Evolutionary conservation across 768 basidiomycete genomes (phyloP), one percentile per base, ranked within the genome.

Genomic region (Termitomyces titanicus): DNA sequence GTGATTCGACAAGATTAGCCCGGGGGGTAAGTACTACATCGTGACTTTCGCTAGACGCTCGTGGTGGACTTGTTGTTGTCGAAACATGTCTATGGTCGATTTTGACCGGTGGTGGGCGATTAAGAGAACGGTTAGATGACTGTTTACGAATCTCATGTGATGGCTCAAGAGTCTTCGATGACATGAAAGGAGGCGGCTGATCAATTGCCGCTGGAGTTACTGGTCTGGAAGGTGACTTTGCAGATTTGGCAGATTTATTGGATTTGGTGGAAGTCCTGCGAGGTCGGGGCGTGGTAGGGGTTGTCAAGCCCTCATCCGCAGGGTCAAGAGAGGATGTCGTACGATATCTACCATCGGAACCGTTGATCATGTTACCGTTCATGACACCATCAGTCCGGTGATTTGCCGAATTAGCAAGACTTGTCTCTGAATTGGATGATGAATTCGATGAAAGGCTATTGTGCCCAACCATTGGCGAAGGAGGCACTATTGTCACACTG

Each of bases 401-500:
- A 47, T 53, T 44, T 50, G 49, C 47, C 58, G 51, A 22, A 50
- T 48, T 17, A 42, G 56, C 44, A 34, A 64, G 60, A 54, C 64
- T 63, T 13, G 61, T 27, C 42, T 68, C 56, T 39, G 68, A 64
- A 47, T 66, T 66, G 29, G 68, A 59, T 25, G 64, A 55, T 22
- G 63, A 61, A 42, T 72, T 61, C 29, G 64, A 55, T 22, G 63
- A 61, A 42, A 73, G 61, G 20, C 69, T 64, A 24, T 51, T 58
- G 37, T 63, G 60, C 22, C 60, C 57, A 2, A 70, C 57, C 6
- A 72, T 62, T 15, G 79, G 79, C 5, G 76, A 75, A 6, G 78
- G 78, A 24, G 78, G 79, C 24, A 79, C 67, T 31, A 80, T 64
- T 0, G 74, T 77, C 24, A 80, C 74, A 56, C 72, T 77, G 17